Evolutionary conservation across 495 filamentous ascomycete genomes (phyloP), one percentile per base, ranked within the genome.

Genomic region (Schizothecium vesticola): DNA sequence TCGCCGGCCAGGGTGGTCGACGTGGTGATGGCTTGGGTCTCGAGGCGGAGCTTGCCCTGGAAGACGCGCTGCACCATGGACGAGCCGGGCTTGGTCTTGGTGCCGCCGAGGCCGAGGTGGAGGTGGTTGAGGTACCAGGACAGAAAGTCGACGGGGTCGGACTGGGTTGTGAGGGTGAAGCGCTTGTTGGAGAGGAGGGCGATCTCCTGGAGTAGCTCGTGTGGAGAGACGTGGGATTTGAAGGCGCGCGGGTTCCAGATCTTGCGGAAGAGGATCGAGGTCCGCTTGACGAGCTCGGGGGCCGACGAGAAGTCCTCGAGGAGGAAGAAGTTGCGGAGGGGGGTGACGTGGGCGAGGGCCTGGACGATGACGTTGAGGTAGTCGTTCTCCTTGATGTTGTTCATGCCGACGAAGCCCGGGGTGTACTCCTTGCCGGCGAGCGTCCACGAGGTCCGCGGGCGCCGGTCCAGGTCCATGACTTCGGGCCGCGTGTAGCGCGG

Each of bases 321-420:
- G 75, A 99, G 89, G 79, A 97, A 89, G 80, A 87, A 97, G 75
- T 98, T 97, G 33, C 96, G 90, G 62, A 99, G 84, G 1, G 96
- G 95, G 6, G 88, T 79, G 24, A 97, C 92, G 79, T 99, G 95
- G 1, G 94, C 89, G 16, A 99, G 84, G 13, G 95, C 88, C 74
- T 99, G 96, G n/a, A 95, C 88, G 8, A 97, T 87, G 8, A 97
- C 94, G 75, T 99, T 99, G 71, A 98, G 85, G 79, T 98, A 99
- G 80, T 99, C 95, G 80, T 99, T 99, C 61, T 92, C 92, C 77
- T 99, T 99, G 83, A 99, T 98, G 78, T 99, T 97, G 82, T 99
- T 98, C 90, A 99, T 93, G 68, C 95, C 95, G 69, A 99, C 93
- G 76, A 97, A 99, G 4, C 95, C 92, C 70, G 92, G 95, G 70